Percentiles rank a stretch among this genome's conserved stretches.
These are phyloP conservation scores for Cladophialophora exuberans DNA, from an alignment of 2,329 filamentous ascomycete genomes.

Conservation along the genomic window DNA sequence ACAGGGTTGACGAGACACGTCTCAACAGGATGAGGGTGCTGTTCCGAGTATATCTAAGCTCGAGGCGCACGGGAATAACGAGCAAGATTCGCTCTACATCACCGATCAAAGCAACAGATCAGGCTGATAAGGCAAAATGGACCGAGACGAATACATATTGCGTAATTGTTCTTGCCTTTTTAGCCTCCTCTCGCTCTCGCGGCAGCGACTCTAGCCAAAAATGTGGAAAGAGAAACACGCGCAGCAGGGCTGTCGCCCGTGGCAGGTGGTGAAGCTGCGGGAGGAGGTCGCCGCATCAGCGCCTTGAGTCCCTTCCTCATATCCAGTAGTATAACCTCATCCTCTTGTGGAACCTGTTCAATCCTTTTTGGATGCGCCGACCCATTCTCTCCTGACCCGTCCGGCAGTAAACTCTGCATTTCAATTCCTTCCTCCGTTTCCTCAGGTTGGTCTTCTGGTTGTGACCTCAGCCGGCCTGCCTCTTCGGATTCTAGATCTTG, in stretches of 20 bases:
- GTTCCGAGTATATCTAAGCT: too few relatives aligned
- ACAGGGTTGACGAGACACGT: too few relatives aligned
- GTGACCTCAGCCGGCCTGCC: conserved; percentile 45
- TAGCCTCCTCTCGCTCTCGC: conserved; percentile 19
- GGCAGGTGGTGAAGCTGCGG: conserved; percentile 1
- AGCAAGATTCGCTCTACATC: too few relatives aligned
- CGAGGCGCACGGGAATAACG: too few relatives aligned
- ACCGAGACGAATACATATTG: background rate
- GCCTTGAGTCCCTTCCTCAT: conserved; percentile 17
- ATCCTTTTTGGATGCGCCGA: background rate
- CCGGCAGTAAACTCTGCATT: conserved; percentile 26
- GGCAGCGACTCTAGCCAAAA: conserved; percentile 24
- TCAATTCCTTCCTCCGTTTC: conserved; percentile 26
- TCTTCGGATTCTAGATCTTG: conserved; percentile 66
- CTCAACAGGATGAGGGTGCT: too few relatives aligned
- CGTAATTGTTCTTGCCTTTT: background rate
- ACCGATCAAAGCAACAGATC: too few relatives aligned
- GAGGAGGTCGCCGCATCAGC: conserved; percentile 18
- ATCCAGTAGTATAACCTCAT: conserved; percentile 26
- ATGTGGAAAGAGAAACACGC: conserved; percentile 19
- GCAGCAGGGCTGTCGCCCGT: conserved; percentile 17
- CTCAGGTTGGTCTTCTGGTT: background rate
- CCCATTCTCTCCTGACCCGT: background rate
- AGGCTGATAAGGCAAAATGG: background rate
- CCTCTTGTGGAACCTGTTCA: conserved; percentile 9